Conservation (phyloP, 768 basidiomycete species). For the Mycena vulgaris region DNA sequence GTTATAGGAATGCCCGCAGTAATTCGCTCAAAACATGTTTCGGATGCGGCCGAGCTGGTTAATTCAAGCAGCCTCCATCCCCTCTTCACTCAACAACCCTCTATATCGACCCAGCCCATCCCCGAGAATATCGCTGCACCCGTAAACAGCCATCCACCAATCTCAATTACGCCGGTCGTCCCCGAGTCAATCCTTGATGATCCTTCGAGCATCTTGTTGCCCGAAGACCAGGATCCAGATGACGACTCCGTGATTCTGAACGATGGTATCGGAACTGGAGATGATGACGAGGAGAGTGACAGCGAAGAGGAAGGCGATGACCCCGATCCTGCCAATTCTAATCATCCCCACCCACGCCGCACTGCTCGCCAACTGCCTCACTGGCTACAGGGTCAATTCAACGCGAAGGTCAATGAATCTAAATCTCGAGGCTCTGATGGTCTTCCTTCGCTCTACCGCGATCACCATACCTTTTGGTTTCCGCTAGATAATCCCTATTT, state of each 20-base stretch:
- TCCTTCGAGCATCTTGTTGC: not conserved
- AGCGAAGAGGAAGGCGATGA: not conserved
- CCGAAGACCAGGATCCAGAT: not conserved
- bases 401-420: not conserved
- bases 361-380: constrained; percentile 7
- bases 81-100: not conserved
- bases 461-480: constrained; percentile 16
- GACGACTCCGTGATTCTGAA: not conserved
- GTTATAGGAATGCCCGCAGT: constrained; percentile 7
- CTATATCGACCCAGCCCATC: not conserved
- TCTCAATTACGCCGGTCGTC: not conserved
- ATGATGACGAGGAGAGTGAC: constrained; percentile 9
- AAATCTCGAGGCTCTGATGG: not conserved
- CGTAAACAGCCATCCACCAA: too few species aligned
- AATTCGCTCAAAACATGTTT: not conserved
- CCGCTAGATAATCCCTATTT: constrained; percentile 14
- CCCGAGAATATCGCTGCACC: too few species aligned
- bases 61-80: not conserved
- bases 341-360: not conserved
- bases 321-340: not conserved
- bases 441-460: constrained; percentile 1
- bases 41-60: not conserved
- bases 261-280: constrained; percentile 3
- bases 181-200: not conserved
- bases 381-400: constrained; percentile 19